Evolutionary conservation across 2,329 filamentous ascomycete species (phyloP), one percentile per base, ranked within the genome.

Genomic region (Aspergillus fumigatiaffinis): DNA sequence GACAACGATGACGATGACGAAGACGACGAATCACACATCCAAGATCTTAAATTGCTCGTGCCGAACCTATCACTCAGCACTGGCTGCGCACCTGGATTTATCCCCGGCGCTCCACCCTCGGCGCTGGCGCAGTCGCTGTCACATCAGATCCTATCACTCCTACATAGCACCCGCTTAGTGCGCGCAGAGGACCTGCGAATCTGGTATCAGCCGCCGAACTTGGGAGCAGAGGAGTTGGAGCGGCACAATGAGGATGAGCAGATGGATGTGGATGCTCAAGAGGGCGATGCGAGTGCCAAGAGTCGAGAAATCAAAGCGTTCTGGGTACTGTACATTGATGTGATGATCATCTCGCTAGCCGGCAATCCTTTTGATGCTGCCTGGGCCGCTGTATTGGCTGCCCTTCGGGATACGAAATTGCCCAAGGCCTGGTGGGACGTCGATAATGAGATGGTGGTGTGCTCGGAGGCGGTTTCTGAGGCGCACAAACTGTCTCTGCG

Each of bases 61-160:
- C 93, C 94, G 2, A 99, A 99, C 70, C 85, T 99, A 55, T 94
- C 97, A 71, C 79, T 99, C 32, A 89, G 88, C 35, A 99, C 94
- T 0, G 94, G 94, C 38, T 95, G 90, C 70, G 90, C 92, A 6
- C 92, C 93, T 2, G 84, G 88, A 23, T 91, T 93, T 66, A 81
- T 96, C 20, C 92, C 94, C 0, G 92, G 92, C 49, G 88, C 88
- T 9, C 88, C 94, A 23, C 94, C 91, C 1, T 87, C 85, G 5
- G 83, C 87, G 0, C 81, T 92, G 35, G 92, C 92, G 3, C 94
- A 99, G 77, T 89, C 89, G 3, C 80, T 99, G 29, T 91, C 90
- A 63, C 91, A 92, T 58, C 82, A 91, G 55, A 79, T 97, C 42
- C 87, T 89, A 66, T 87, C 87, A 1, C 80, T 96, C 47, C 80